phyloP scores from a whole-genome alignment of 164 flowering plant genomes.

The Tetrastigma voinierianum region DNA sequence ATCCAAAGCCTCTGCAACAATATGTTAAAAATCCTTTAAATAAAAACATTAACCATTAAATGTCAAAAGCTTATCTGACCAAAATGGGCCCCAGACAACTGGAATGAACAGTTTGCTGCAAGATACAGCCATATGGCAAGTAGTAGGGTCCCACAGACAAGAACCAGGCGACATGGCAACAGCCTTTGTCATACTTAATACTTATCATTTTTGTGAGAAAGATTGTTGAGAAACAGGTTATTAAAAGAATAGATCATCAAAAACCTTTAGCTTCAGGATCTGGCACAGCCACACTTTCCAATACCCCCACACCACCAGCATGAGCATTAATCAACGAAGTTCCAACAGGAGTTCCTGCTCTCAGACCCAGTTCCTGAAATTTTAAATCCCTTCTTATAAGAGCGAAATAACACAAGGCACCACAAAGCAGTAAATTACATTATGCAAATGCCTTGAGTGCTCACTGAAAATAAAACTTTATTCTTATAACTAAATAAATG shows the following conservation, averaged over 20 bases:
- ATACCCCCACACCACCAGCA: slow-evolving; percentile 98
- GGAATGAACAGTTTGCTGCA: slow-evolving; percentile 78
- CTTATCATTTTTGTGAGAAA: slow-evolving; percentile 34
- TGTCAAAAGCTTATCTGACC: slow-evolving; percentile 69
- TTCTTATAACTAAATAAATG: slow-evolving; percentile 17
- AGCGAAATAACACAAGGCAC: slow-evolving; percentile 12
- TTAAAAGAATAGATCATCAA: not conserved
- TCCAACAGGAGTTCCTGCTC: slow-evolving; percentile 85
- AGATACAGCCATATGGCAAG: slow-evolving; percentile 95
- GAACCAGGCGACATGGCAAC: slow-evolving; percentile 75
- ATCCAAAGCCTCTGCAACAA: not conserved
- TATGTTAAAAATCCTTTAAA: not conserved
- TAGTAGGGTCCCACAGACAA: slow-evolving; percentile 98
- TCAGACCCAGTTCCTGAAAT: slow-evolving; percentile 82
- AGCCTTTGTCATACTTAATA: slow-evolving; percentile 43
- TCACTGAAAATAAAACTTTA: slow-evolving; percentile 13
- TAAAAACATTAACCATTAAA: slow-evolving; percentile 1
- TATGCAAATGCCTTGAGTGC: slow-evolving; percentile 18
- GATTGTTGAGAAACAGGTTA: not conserved
- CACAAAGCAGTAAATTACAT: slow-evolving; percentile 2
- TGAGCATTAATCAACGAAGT: slow-evolving; percentile 95
- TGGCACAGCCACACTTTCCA: slow-evolving; percentile 65
- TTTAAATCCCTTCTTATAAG: slow-evolving; percentile 7
- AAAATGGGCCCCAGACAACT: slow-evolving; percentile 97
- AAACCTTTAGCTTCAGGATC: slow-evolving; percentile 55